Percentiles rank a stretch among this genome's conserved stretches.
Evolutionary conservation across 371 early-diverging fungal species (phyloP).

Genomic region (Syncephalis fuscata): DNA sequence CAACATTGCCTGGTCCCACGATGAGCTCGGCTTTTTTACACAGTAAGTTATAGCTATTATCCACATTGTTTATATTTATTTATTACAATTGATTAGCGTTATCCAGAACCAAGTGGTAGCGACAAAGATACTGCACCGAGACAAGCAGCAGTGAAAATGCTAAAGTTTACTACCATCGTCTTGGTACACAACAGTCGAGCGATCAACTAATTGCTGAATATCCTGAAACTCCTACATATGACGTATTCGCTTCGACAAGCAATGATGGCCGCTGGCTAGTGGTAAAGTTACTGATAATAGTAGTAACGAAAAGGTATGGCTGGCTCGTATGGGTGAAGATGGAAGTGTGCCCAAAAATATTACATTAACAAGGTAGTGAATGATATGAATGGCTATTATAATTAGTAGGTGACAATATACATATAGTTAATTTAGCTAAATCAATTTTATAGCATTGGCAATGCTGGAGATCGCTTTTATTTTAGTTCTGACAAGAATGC

Average conservation of each 20-base stretch:
- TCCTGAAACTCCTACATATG: constrained; percentile 20
- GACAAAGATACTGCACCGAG: constrained; percentile 32
- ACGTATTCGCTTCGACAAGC: constrained; percentile 13
- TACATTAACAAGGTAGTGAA: constrained; percentile 18
- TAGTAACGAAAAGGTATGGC: constrained; percentile 25
- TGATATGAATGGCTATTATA: constrained; percentile 26
- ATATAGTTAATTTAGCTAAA: not conserved
- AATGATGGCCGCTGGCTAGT: constrained; percentile 37
- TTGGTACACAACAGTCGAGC: constrained; percentile 31
- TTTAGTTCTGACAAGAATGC: constrained; percentile 40
- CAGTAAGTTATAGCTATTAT: constrained; percentile 14
- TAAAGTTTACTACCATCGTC: constrained; percentile 26
- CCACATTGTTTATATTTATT: not conserved
- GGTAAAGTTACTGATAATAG: constrained; percentile 18
- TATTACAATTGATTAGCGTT: constrained; percentile 8
- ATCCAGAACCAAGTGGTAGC: constrained; percentile 14
- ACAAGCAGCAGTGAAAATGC: constrained; percentile 27
- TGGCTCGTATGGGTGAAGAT: constrained; percentile 19
- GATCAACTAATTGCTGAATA: constrained; percentile 23
- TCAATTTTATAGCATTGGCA: constrained; percentile 18
- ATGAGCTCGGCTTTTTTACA: constrained; percentile 46
- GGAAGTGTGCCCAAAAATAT: constrained; percentile 1
- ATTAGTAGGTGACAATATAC: constrained; percentile 12
- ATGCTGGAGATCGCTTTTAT: constrained; percentile 34
- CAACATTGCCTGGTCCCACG: constrained; percentile 28